Evolutionary conservation across 2,329 filamentous ascomycete genomes (phyloP).

Genomic region (Xylariaceae sp.): DNA sequence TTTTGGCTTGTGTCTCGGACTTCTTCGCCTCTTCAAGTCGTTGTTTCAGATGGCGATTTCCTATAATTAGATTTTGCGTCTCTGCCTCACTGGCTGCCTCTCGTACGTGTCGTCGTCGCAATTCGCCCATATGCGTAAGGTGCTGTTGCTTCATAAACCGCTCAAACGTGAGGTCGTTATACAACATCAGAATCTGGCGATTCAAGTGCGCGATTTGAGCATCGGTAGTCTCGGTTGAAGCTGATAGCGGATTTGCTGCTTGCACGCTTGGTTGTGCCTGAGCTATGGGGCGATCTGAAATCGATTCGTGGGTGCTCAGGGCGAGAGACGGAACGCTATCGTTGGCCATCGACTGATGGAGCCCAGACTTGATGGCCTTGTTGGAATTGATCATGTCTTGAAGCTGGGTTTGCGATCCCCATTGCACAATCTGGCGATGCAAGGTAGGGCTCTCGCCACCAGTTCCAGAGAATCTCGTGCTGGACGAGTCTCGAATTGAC

Average conservation of each 20-base stretch:
- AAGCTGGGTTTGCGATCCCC: slow-evolving; percentile 57
- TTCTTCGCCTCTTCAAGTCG: slow-evolving; percentile 75
- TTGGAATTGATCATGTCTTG: slow-evolving; percentile 65
- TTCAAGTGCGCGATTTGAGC: slow-evolving; percentile 58
- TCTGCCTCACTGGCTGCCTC: slow-evolving; percentile 81
- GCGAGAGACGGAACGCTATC: slow-evolving; percentile 60
- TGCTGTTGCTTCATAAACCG: slow-evolving; percentile 83
- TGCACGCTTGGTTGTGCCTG: slow-evolving; percentile 35
- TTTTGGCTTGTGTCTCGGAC: slow-evolving; percentile 68
- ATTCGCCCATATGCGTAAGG: slow-evolving; percentile 76
- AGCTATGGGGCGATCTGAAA: slow-evolving; percentile 42
- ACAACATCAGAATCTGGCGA: slow-evolving; percentile 73
- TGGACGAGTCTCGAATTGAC: slow-evolving; percentile 52
- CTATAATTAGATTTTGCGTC: slow-evolving; percentile 78
- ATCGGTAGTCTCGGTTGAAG: slow-evolving; percentile 24
- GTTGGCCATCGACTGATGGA: slow-evolving; percentile 59
- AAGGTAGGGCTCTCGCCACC: slow-evolving; percentile 66
- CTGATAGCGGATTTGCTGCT: slow-evolving; percentile 32
- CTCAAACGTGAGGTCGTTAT: slow-evolving; percentile 83
- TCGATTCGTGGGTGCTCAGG: slow-evolving; percentile 53
- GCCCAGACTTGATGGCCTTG: slow-evolving; percentile 57
- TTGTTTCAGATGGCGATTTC: slow-evolving; percentile 72
- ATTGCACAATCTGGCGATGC: slow-evolving; percentile 51
- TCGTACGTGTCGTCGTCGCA: slow-evolving; percentile 73
- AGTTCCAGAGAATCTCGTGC: slow-evolving; percentile 43